These are phyloP conservation scores for Codiaeum variegatum DNA, from an alignment of 441 rosid species.

Conservation along the genomic window DNA sequence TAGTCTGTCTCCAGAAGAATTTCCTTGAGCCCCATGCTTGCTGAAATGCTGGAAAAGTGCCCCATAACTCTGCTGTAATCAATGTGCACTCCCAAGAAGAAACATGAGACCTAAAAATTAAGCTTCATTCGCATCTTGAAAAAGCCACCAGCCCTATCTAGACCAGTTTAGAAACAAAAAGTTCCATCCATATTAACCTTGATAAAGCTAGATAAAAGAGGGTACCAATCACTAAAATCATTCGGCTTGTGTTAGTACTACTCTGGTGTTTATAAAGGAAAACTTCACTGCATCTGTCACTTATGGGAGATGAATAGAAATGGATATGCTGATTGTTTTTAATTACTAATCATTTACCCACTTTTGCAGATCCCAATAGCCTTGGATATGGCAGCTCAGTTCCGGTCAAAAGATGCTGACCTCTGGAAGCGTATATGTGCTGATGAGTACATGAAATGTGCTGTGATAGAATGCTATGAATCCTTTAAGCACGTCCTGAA, in stretches of 20 bases:
- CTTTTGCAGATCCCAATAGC: constrained; percentile 85
- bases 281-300: background rate
- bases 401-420: constrained; percentile 79
- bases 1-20: background rate
- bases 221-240: background rate
- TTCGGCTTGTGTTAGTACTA: background rate
- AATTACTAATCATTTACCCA: constrained; percentile 19
- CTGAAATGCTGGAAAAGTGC: background rate
- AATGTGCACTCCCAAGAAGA: background rate
- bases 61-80: background rate
- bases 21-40: background rate
- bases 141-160: background rate
- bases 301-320: background rate
- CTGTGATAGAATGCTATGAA: constrained; percentile 96
- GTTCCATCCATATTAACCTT: background rate
- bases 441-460: constrained; percentile 98
- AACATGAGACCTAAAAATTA: background rate
- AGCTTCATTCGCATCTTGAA: background rate
- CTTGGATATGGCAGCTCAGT: constrained; percentile 93
- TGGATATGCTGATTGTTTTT: constrained; percentile 8
- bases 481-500: constrained; percentile 82
- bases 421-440: constrained; percentile 97
- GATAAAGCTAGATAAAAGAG: background rate
- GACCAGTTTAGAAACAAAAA: background rate
- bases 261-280: background rate